A percentile compares a stretch with the other conserved stretches of the same genome.
These are phyloP conservation scores for Suillus clintonianus DNA, from an alignment of 768 basidiomycete genomes.

Conservation along the genomic window DNA sequence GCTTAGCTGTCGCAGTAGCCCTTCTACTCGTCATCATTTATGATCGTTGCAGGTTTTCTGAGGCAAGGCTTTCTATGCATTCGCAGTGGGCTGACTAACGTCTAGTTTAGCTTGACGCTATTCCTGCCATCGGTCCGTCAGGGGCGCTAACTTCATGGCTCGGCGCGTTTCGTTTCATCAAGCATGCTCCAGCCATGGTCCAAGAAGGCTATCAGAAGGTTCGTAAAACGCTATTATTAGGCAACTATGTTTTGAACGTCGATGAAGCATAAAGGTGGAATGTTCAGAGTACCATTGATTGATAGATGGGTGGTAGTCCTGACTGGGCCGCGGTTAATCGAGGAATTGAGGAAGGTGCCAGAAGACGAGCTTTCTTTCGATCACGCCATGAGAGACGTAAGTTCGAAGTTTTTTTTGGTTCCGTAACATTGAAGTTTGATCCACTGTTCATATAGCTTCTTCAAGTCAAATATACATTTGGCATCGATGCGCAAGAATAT, in stretches of 20 bases:
- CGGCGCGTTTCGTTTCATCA: slow-evolving; percentile 31
- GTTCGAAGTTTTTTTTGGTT: slow-evolving; percentile 10
- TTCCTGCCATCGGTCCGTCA: slow-evolving; percentile 39
- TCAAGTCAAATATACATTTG: slow-evolving; percentile 40
- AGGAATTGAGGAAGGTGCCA: slow-evolving; percentile 52
- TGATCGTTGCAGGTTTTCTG: slow-evolving; percentile 24
- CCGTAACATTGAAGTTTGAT: slow-evolving; percentile 7
- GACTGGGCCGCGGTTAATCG: slow-evolving; percentile 42
- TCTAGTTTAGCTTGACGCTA: slow-evolving; percentile 23
- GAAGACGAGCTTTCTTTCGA: slow-evolving; percentile 47
- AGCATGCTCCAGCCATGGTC: slow-evolving; percentile 33
- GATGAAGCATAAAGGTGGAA: slow-evolving; percentile 29
- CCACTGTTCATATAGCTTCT: slow-evolving; percentile 29
- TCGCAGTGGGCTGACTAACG: background rate
- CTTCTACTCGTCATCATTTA: slow-evolving; percentile 14
- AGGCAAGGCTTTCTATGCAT: slow-evolving; percentile 16
- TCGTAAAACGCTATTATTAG: slow-evolving; percentile 3
- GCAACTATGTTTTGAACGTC: slow-evolving; percentile 15
- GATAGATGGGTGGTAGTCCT: slow-evolving; percentile 49
- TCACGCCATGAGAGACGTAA: slow-evolving; percentile 42
- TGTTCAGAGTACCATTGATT: slow-evolving; percentile 47
- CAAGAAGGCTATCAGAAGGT: slow-evolving; percentile 40
- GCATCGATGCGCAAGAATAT: slow-evolving; percentile 31
- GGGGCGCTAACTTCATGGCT: slow-evolving; percentile 35
- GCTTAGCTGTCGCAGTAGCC: slow-evolving; percentile 12